phyloP scores from a whole-genome alignment of 805 yeast genomes.

The Starmerella vaccinii region DNA sequence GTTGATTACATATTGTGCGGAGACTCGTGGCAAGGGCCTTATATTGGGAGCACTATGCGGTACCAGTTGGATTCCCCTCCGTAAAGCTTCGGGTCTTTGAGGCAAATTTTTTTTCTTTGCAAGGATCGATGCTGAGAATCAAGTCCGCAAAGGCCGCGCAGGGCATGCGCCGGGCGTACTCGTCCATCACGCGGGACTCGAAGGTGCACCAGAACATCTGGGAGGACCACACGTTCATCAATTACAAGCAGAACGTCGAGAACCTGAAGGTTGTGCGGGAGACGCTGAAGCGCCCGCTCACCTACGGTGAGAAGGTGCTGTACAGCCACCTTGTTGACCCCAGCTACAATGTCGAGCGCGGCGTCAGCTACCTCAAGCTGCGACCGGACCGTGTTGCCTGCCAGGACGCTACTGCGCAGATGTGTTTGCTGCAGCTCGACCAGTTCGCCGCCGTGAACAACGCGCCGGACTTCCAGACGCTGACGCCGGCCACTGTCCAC shows the following conservation, averaged over 20 bases:
- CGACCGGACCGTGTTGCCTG: constrained; percentile 97
- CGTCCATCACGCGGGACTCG: constrained; percentile 47
- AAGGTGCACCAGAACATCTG: constrained; percentile 62
- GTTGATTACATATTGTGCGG: constrained; percentile 19
- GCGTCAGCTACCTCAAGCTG: constrained; percentile 81
- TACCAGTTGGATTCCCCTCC: neutral
- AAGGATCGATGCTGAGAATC: constrained; percentile 16
- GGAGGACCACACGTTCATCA: constrained; percentile 64
- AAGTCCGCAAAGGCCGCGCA: constrained; percentile 17
- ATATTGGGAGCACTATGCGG: constrained; percentile 15
- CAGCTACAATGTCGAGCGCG: constrained; percentile 74
- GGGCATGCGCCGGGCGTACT: constrained; percentile 24
- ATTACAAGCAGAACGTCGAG: constrained; percentile 84
- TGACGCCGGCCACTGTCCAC: constrained; percentile 92
- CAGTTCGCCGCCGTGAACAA: constrained; percentile 25
- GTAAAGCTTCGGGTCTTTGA: constrained; percentile 4
- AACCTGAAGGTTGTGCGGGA: constrained; percentile 74
- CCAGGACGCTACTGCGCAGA: constrained; percentile 98
- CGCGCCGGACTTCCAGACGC: constrained; percentile 51
- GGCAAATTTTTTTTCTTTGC: constrained; percentile 2
- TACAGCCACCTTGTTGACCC: constrained; percentile 94
- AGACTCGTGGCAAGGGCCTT: constrained; percentile 5
- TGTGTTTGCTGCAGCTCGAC: constrained; percentile 74
- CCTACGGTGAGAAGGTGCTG: constrained; percentile 89
- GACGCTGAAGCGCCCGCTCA: constrained; percentile 77